Base-by-base conservation (phyloP, 768 basidiomycete genomes). In the Clitopilus passeckerianus region DNA sequence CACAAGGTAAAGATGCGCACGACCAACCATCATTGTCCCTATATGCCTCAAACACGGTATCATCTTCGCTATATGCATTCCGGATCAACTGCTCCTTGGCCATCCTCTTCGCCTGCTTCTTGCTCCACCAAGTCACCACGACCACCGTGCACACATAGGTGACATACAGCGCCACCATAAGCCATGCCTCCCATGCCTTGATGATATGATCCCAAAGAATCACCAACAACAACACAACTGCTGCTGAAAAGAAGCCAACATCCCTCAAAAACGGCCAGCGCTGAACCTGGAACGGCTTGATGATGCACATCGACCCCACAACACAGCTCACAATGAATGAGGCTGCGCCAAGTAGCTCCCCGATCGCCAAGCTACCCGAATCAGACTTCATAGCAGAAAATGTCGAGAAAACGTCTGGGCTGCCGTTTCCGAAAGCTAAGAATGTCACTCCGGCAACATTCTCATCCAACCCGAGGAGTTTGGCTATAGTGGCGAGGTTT, bases 261-360 rank as follows among this genome's bases (percentile, higher is more conserved):
- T 99, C 97, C 37, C 97, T 89, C 10, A 98, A 73, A 75, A 98
- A 99, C 0, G 91, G 88, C 16, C 79, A 76, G 0, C 79, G 85
- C 34, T 88, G 78, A 27, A 98, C 94, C 64, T 85, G 83, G 74
- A 99, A 99, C 0, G 96, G 95, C 59, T 90, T 91, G 73, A 98
- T 94, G 72, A 98, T 87, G 65, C 93, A 95, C 89, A 99, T 96
- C n/a, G 91, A 89, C 7, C 97, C 97, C 12, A 93, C 96, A 22
- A 99, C 97, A 66, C 95, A 93, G 1, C 93, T 93, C 20, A 93
- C 87, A 72, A 99, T 95, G 77, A 99, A 99, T 1, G 92, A 83
- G 0, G 96, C 95, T 1, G 96, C 96, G 6, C 97, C 97, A 12
- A 99, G 77, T 6, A 99, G 80, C 70, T 99, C 97, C 20, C 97